Percentiles rank a stretch among this genome's conserved stretches.
phyloP scores from a whole-genome alignment of 2,329 filamentous ascomycete species.

The Metarhizium robertsii region DNA sequence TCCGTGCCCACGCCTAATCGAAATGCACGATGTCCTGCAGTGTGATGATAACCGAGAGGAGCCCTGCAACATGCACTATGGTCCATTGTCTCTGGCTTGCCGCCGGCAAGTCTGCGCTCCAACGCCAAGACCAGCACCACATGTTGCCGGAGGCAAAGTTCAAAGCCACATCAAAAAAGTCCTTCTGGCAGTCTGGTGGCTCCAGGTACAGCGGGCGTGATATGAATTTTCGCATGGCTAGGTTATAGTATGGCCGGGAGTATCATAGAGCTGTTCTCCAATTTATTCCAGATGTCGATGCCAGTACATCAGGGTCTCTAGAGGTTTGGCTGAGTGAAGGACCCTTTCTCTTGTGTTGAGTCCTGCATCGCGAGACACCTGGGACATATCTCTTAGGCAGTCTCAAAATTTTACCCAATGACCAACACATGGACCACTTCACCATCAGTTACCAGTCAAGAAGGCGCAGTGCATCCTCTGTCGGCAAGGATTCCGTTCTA shows the following conservation, averaged over 20 bases:
- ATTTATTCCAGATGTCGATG: neutral
- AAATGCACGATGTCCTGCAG: neutral
- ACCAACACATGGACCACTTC: neutral
- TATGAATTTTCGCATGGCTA: neutral
- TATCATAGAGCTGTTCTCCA: neutral
- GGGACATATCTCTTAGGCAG: neutral
- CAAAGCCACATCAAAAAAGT: neutral
- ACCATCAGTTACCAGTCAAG: neutral
- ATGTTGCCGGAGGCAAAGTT: neutral
- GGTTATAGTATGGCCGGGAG: neutral
- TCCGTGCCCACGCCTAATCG: too few relatives aligned
- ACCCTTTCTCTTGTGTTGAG: neutral
- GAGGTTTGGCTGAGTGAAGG: neutral
- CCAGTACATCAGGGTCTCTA: neutral
- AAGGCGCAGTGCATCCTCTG: neutral
- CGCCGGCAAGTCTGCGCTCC: neutral
- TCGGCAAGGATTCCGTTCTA: neutral
- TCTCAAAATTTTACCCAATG: neutral
- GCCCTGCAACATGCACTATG: neutral
- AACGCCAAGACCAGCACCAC: neutral
- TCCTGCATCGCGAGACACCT: neutral
- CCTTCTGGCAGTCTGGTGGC: neutral
- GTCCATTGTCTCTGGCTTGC: neutral
- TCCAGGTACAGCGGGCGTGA: neutral
- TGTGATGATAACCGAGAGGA: neutral